Evolutionary conservation across 2,329 filamentous ascomycete genomes (phyloP).

Genomic region (Nemania sp.): DNA sequence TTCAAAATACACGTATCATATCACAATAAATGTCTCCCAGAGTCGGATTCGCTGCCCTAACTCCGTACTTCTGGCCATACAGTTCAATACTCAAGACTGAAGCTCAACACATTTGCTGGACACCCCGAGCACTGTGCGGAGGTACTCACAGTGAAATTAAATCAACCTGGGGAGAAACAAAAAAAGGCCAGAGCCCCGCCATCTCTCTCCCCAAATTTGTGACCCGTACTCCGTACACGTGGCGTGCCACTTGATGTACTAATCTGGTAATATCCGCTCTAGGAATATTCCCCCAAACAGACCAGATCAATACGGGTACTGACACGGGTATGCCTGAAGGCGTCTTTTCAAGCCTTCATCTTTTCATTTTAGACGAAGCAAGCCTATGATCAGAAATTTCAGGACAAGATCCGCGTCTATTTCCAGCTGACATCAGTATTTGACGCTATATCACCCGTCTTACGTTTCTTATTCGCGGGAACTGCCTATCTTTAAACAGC

Average conservation of each 20-base stretch:
- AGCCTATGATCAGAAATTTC: slow-evolving; percentile 1
- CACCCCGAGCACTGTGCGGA: too few relatives aligned
- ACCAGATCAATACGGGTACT: background rate
- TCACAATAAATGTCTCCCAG: background rate
- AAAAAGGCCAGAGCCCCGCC: too few relatives aligned
- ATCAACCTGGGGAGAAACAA: too few relatives aligned
- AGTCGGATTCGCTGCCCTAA: background rate
- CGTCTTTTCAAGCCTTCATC: slow-evolving; percentile 2
- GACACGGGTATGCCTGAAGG: background rate
- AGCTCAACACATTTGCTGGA: too few relatives aligned
- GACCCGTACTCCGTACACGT: slow-evolving; percentile 25
- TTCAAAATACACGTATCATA: slow-evolving; percentile 1
- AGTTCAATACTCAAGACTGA: too few relatives aligned
- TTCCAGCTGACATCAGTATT: slow-evolving; percentile 9
- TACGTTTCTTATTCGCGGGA: slow-evolving; percentile 14
- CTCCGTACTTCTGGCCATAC: too few relatives aligned
- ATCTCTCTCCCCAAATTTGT: too few relatives aligned
- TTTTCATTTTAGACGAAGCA: slow-evolving; percentile 12
- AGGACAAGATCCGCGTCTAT: slow-evolving; percentile 9
- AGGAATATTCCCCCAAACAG: slow-evolving; percentile 20
- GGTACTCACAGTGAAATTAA: too few relatives aligned
- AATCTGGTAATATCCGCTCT: slow-evolving; percentile 22
- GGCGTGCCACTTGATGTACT: slow-evolving; percentile 16
- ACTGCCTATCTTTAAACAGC: background rate
- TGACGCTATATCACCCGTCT: slow-evolving; percentile 7